A percentile compares a stretch with the other conserved stretches of the same genome.
phyloP scores from a whole-genome alignment of 2,329 filamentous ascomycete species.

The Arthrobotrys iridis region DNA sequence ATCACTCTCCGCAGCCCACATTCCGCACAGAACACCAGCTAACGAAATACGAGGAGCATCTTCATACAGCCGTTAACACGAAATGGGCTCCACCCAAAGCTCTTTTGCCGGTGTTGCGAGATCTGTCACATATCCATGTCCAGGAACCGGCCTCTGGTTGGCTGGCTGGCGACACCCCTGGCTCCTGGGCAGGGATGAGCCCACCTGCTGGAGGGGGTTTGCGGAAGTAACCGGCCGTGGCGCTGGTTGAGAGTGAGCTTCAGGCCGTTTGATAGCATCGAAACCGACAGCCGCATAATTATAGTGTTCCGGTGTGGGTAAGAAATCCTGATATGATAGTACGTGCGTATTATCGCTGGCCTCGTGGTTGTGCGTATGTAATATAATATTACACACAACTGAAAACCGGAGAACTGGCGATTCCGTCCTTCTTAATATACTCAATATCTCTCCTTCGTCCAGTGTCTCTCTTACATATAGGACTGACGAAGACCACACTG shows the following conservation, averaged over 20 bases:
- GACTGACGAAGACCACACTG: conserved; percentile 4
- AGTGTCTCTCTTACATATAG: conserved; percentile 7
- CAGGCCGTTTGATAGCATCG: conserved; percentile 47
- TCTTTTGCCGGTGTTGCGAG: conserved; percentile 54
- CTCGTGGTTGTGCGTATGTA: conserved; percentile 27
- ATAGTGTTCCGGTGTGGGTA: conserved; percentile 36
- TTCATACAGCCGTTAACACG: conserved; percentile 47
- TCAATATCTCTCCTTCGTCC: conserved; percentile 21
- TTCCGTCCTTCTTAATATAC: conserved; percentile 52
- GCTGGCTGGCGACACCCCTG: conserved; percentile 20
- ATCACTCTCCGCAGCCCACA: conserved; percentile 45
- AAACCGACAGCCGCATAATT: conserved; percentile 25
- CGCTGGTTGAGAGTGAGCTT: conserved; percentile 29
- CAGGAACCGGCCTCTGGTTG: conserved; percentile 52
- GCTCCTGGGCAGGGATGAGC: conserved; percentile 18
- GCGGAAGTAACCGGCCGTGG: conserved; percentile 54
- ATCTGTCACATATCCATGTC: conserved; percentile 54
- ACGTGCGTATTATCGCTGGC: conserved; percentile 16
- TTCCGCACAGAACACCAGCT: conserved; percentile 2
- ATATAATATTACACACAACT: conserved; percentile 23
- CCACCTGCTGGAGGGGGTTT: conserved; percentile 15
- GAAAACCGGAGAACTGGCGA: conserved; percentile 19
- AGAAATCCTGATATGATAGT: conserved; percentile 19
- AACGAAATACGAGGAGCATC: conserved; percentile 52
- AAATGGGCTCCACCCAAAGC: conserved; percentile 40